Evolutionary conservation across 495 filamentous ascomycete genomes (phyloP).

Genomic region (Talaromyces ruber): DNA sequence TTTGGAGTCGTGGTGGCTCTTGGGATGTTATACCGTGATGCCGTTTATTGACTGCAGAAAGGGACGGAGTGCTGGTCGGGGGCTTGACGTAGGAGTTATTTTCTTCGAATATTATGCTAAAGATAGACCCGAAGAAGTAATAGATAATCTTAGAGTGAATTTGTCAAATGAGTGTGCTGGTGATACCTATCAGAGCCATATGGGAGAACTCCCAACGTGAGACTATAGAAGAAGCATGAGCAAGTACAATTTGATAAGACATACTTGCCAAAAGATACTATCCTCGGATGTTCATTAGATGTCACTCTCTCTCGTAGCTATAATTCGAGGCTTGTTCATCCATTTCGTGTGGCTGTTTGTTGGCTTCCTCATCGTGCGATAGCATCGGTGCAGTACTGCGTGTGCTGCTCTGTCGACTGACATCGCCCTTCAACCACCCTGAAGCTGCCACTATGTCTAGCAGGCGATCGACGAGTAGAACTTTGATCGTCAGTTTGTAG

Average conservation of each 20-base stretch:
- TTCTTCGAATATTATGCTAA: neutral
- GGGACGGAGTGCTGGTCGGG: neutral
- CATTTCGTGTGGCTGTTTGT: neutral
- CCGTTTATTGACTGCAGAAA: neutral
- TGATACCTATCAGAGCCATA: neutral
- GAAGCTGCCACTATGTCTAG: conserved; percentile 16
- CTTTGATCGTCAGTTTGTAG: conserved; percentile 10
- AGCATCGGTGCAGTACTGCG: conserved; percentile 1
- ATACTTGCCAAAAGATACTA: neutral
- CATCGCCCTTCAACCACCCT: neutral
- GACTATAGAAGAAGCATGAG: neutral
- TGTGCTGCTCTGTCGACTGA: conserved; percentile 3
- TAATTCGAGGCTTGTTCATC: neutral
- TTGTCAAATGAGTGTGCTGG: neutral
- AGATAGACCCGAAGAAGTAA: neutral
- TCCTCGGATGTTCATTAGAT: neutral
- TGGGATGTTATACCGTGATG: neutral
- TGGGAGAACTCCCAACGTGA: neutral
- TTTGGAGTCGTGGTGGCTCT: neutral
- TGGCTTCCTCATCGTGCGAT: neutral
- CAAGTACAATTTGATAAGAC: neutral
- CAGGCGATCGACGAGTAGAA: conserved; percentile 35
- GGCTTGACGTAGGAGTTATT: neutral
- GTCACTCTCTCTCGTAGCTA: neutral
- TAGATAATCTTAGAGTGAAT: neutral